These are phyloP conservation scores for Blastomyces silverae DNA, from an alignment of 2,329 filamentous ascomycete species.

Conservation along the genomic window DNA sequence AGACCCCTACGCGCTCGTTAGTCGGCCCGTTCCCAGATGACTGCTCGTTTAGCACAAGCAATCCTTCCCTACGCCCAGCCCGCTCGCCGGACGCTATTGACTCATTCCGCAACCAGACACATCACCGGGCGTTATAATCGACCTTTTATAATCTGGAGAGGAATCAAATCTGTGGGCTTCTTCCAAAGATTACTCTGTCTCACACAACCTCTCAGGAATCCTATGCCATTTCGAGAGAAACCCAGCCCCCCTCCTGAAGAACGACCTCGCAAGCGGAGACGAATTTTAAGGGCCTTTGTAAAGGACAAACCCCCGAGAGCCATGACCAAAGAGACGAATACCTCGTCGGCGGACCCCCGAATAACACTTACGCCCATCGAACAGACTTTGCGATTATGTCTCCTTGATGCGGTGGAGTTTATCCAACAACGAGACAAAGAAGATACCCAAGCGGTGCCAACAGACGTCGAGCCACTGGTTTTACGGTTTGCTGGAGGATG, in stretches of 20 bases:
- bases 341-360: conserved; percentile 24
- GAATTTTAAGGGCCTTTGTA: conserved; percentile 25
- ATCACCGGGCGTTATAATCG: background rate
- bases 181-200: background rate
- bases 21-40: conserved; percentile 2
- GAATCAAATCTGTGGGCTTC: background rate
- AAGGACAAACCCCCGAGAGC: conserved; percentile 14
- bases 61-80: background rate
- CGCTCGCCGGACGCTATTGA: background rate
- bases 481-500: conserved; percentile 46
- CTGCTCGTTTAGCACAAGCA: conserved; percentile 3
- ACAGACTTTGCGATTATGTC: conserved; percentile 61
- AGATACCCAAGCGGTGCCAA: conserved; percentile 36
- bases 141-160: conserved; percentile 5
- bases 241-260: conserved; percentile 22
- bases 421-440: conserved; percentile 39
- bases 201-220: background rate
- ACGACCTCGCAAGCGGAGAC: conserved; percentile 31
- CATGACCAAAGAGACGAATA: conserved; percentile 24
- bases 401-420: conserved; percentile 72
- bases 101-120: background rate
- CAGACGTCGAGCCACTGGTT: conserved; percentile 28
- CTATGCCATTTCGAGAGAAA: conserved; percentile 28
- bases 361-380: conserved; percentile 64
- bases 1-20: background rate